Conservation (phyloP, 306 rosid genomes). For the Herpetospermum pedunculosum region DNA sequence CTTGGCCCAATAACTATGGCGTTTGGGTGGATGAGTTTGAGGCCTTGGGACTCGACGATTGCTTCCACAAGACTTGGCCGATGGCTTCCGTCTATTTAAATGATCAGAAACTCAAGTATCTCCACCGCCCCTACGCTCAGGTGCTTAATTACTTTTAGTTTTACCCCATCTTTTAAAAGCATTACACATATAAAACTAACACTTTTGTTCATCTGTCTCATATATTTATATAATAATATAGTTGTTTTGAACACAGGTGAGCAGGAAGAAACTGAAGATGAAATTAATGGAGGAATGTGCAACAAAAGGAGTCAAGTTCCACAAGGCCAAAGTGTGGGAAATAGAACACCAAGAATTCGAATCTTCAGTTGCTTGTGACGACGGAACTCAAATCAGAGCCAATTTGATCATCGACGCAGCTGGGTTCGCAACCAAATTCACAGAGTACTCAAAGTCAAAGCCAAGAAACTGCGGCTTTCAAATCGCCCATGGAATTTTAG, state of each 20-base stretch:
- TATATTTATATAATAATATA: too few species aligned
- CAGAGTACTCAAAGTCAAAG: constrained; percentile 31
- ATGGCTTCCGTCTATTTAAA: constrained; percentile 41
- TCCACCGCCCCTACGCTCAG: constrained; percentile 56
- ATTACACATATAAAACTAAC: too few species aligned
- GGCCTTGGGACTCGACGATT: constrained; percentile 40
- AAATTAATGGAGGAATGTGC: constrained; percentile 41
- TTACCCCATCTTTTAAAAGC: too few species aligned
- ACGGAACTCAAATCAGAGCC: constrained; percentile 44
- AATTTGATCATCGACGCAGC: constrained; percentile 74
- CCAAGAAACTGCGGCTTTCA: constrained; percentile 53
- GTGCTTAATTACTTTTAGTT: too few species aligned
- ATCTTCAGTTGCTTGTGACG: constrained; percentile 45
- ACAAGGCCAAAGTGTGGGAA: constrained; percentile 54
- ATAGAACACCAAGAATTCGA: constrained; percentile 44
- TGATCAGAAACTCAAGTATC: constrained; percentile 41
- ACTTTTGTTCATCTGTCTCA: too few species aligned
- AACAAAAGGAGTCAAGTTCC: constrained; percentile 50
- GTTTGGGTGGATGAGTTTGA: constrained; percentile 80
- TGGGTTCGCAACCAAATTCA: constrained; percentile 49
- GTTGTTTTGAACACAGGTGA: constrained; percentile 21
- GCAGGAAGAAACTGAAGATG: constrained; percentile 43
- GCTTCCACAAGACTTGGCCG: constrained; percentile 72
- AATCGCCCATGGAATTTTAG: constrained; percentile 78
- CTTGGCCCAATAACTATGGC: constrained; percentile 90